These are phyloP conservation scores for Fusarium sp. DNA, from an alignment of 2,329 filamentous ascomycete genomes.

Conservation along the genomic window DNA sequence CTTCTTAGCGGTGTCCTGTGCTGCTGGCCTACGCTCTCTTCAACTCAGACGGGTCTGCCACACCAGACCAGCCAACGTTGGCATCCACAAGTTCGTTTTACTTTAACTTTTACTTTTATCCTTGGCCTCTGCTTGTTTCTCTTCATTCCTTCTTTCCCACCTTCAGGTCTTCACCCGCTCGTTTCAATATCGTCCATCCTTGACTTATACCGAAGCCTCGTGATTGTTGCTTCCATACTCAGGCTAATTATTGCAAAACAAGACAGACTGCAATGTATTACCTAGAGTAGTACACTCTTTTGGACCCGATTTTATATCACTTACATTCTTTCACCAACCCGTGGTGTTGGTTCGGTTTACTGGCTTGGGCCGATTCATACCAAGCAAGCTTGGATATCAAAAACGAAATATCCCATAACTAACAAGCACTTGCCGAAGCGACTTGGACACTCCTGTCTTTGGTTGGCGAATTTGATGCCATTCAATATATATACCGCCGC, in stretches of 20 bases:
- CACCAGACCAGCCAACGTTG: slow-evolving; percentile 21
- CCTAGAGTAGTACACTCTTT: slow-evolving; percentile 38
- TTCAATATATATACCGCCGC: not conserved
- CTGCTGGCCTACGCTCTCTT: slow-evolving; percentile 28
- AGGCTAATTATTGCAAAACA: slow-evolving; percentile 29
- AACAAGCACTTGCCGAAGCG: not conserved
- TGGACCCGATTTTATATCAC: slow-evolving; percentile 19
- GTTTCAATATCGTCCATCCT: slow-evolving; percentile 28
- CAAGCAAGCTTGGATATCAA: not conserved
- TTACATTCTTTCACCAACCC: slow-evolving; percentile 24
- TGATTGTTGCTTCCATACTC: slow-evolving; percentile 13
- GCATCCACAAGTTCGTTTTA: slow-evolving; percentile 40
- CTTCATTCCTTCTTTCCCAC: slow-evolving; percentile 12
- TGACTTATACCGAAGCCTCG: slow-evolving; percentile 17
- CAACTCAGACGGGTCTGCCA: slow-evolving; percentile 21
- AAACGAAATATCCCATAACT: not conserved
- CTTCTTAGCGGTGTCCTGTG: slow-evolving; percentile 9
- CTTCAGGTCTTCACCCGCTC: slow-evolving; percentile 31
- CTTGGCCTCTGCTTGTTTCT: slow-evolving; percentile 30
- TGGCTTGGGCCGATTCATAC: slow-evolving; percentile 18
- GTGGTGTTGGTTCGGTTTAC: slow-evolving; percentile 9
- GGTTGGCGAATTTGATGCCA: not conserved
- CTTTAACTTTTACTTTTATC: slow-evolving; percentile 40
- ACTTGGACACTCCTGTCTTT: not conserved
- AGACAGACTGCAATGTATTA: slow-evolving; percentile 8